These are phyloP conservation scores for Botryotinia globosa DNA, from an alignment of 2,329 filamentous ascomycete species.

Conservation along the genomic window DNA sequence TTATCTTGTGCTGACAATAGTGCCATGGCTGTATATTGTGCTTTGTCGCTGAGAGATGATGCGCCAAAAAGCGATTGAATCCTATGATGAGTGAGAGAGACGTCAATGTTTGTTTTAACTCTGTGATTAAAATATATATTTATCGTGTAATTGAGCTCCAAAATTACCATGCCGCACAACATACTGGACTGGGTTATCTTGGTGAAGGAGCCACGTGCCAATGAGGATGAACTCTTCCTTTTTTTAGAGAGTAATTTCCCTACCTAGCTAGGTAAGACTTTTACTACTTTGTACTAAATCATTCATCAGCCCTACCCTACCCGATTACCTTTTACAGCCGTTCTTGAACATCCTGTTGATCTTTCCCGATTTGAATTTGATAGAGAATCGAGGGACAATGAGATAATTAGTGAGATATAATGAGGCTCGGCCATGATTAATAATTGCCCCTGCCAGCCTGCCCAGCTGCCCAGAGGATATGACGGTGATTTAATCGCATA, in stretches of 20 bases:
- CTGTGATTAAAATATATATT: background rate
- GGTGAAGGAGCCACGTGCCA: background rate
- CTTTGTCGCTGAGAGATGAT: background rate
- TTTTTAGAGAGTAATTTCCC: background rate
- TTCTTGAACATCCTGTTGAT: constrained; percentile 1
- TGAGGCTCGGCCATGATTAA: background rate
- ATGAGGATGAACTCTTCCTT: background rate
- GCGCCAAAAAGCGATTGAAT: background rate
- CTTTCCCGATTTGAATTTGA: background rate
- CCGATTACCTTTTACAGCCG: background rate
- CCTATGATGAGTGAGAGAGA: background rate
- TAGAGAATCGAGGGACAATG: background rate
- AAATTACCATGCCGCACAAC: background rate
- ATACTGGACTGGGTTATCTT: background rate
- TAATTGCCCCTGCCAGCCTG: background rate
- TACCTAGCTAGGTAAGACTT: background rate
- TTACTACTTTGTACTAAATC: too few relatives aligned
- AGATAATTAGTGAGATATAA: too few relatives aligned
- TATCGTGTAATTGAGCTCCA: background rate
- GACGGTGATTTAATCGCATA: background rate
- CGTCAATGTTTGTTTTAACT: background rate
- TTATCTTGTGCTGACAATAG: background rate
- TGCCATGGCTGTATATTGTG: background rate
- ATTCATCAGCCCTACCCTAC: constrained; percentile 11
- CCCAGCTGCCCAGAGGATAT: background rate